Base-by-base conservation (phyloP, 139 green algal species). In the Tetratostichococcus sp. region DNA sequence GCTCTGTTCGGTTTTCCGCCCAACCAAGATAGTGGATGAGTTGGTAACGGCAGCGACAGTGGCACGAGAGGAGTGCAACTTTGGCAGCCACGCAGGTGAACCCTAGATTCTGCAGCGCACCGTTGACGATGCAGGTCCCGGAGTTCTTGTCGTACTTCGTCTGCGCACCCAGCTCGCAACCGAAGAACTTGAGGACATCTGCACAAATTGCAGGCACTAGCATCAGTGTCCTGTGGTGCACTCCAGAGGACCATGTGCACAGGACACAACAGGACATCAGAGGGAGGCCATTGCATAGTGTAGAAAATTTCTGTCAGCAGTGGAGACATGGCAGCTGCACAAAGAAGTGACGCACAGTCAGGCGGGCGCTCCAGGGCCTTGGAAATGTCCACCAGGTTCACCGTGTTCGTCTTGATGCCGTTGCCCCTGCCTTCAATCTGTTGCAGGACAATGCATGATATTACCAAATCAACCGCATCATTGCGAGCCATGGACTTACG, bases 301-400 rank as follows among this genome's bases (percentile, higher is more conserved):
- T n/a, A n/a, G n/a, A n/a, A n/a, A n/a, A n/a, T n/a, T n/a, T n/a
- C n/a, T n/a, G n/a, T n/a, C n/a, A n/a, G n/a, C n/a, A n/a, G n/a
- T n/a, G n/a, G n/a, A 73, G 35, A 39, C 11, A 26, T 62, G 50
- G 50, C 50, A 4, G 19, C 14, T 4, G 2, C 11, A 26, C 4
- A 17, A 62, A 26, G 4, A 23, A 62, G 11, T 26, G 50, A 30
- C 1, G 39, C 39, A 50, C 39, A 50, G 39, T 94, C 89, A 30
- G 95, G 89, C 17, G 94, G 92, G 0, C 96, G 83, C 67, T 95
- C 94, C 67, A 99, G 79, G 1, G 96, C 94, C 81, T 98, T 98
- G 34, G 96, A 94, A 34, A 99, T 94, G 68, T 99, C 96, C 6
- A 98, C 94, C 77, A 97, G 97, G 91, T 99, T 99, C 34, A 98